A percentile compares a stretch with the other conserved stretches of the same genome.
Conservation (phyloP, 768 basidiomycete genomes). For the Lactifluus subvellereus region DNA sequence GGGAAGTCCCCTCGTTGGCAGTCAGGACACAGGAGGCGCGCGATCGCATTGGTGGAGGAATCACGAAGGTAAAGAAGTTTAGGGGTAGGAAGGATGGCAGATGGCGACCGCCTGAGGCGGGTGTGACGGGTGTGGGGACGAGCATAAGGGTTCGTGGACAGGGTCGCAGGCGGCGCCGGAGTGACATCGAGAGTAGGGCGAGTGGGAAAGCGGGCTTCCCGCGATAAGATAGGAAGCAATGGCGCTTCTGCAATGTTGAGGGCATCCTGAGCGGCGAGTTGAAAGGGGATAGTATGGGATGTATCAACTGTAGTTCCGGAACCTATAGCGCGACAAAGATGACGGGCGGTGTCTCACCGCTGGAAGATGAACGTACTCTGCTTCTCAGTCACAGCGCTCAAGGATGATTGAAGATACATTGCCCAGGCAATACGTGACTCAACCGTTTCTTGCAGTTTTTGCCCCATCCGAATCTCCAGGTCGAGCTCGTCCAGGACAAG, state of each 20-base stretch:
- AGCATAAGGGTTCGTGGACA: constrained; percentile 24
- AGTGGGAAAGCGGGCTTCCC: constrained; percentile 24
- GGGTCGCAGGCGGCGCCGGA: constrained; percentile 22
- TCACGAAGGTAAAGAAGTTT: constrained; percentile 36
- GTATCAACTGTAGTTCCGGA: background rate
- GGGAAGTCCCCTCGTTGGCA: constrained; percentile 45
- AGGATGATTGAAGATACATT: constrained; percentile 36
- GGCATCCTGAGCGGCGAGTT: constrained; percentile 39
- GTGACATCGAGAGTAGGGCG: constrained; percentile 26
- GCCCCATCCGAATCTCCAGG: constrained; percentile 40
- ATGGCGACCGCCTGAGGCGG: constrained; percentile 24
- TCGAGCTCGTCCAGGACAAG: constrained; percentile 38
- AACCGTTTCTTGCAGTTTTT: constrained; percentile 38
- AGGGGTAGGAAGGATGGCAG: constrained; percentile 26
- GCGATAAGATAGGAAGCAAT: constrained; percentile 35
- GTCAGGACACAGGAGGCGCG: constrained; percentile 39
- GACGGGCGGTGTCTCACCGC: background rate
- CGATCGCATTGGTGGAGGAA: constrained; percentile 30
- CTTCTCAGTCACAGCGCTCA: constrained; percentile 15
- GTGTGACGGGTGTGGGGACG: constrained; percentile 30
- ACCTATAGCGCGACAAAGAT: background rate
- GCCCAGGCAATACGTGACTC: constrained; percentile 45
- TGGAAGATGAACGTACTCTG: background rate
- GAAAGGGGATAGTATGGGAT: constrained; percentile 28
- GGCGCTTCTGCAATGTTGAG: constrained; percentile 38